Evolutionary conservation across 345 rosid species (phyloP), one percentile per base, ranked within the genome.

Genomic region (Gossypium raimondii): DNA sequence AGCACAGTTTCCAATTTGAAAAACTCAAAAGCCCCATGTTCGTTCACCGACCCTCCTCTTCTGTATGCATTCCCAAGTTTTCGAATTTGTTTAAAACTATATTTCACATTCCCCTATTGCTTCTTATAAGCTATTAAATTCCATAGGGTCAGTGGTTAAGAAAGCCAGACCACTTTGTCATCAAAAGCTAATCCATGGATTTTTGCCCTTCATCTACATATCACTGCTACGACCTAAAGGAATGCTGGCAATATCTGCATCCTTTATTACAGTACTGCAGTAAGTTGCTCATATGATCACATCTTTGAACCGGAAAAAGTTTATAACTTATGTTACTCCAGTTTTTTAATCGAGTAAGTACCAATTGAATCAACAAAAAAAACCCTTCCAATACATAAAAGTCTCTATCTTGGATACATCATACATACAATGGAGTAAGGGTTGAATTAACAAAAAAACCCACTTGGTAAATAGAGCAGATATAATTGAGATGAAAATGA

Each of bases 1-100:
- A 45, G 58, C 85, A 73, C 86, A 75, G 57, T 70, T 70, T 73
- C 81, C 84, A 75, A 70, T 70, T 80, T 69, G 44, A 44, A 25
- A 48, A 73, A 50, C 58, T 69, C 79, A 34, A 48, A 73, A 50
- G 52, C 65, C 79, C 79, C 81, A 77, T 65, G 75, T 79, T 61
- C 77, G 52, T 57, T 78, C 76, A 38, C 85, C 27, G 77, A 60
- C 75, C 81, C 82, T 53, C 59, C 41, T 51, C 29, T 17, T 48
- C 68, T 27, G 58, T 76, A 25, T 76, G 75, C 76, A 76, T 81
- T 81, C 88, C 78, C 18, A 66, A 55, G 56, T 79, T 57, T 78
- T 78, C 76, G 77, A 67, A 7, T 52, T 34, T 10, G 48, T 41
- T 70, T 3, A 62, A 48, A 34, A 14, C 60, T 22, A 34, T 12